Evolutionary conservation across 371 early-diverging fungal species (phyloP).

Genomic region (Gilbertella persicaria): DNA sequence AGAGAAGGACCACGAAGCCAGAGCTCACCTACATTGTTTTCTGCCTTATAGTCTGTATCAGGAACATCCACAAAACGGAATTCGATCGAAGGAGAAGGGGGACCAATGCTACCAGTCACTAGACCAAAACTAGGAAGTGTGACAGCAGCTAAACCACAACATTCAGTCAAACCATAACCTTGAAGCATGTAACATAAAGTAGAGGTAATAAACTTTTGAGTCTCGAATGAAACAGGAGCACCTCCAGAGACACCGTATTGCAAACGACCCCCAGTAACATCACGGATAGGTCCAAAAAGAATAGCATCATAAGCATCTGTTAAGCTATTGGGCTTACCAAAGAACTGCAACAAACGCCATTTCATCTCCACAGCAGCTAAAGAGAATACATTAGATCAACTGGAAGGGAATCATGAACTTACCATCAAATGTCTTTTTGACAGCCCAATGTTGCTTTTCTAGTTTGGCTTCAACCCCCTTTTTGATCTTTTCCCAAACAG

Average conservation of each 20-base stretch:
- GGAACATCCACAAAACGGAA: constrained; percentile 84
- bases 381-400: constrained; percentile 12
- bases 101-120: constrained; percentile 66
- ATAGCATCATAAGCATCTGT: constrained; percentile 72
- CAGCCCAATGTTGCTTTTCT: constrained; percentile 57
- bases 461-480: constrained; percentile 75
- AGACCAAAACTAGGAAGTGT: constrained; percentile 49
- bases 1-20: constrained; percentile 90
- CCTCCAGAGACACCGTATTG: constrained; percentile 87
- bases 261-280: constrained; percentile 88
- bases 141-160: constrained; percentile 54
- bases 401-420: not conserved
- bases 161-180: constrained; percentile 73
- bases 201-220: constrained; percentile 81
- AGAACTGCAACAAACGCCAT: constrained; percentile 60
- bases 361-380: constrained; percentile 71
- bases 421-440: constrained; percentile 57
- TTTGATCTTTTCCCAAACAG: constrained; percentile 88
- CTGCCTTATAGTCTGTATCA: constrained; percentile 76
- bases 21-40: constrained; percentile 77
- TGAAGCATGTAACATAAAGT: constrained; percentile 76
- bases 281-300: constrained; percentile 79
- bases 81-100: constrained; percentile 75
- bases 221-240: constrained; percentile 87
- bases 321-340: constrained; percentile 60